Conservation (phyloP, 148 eudicot genomes). For the Dysphania ambrosioides region DNA sequence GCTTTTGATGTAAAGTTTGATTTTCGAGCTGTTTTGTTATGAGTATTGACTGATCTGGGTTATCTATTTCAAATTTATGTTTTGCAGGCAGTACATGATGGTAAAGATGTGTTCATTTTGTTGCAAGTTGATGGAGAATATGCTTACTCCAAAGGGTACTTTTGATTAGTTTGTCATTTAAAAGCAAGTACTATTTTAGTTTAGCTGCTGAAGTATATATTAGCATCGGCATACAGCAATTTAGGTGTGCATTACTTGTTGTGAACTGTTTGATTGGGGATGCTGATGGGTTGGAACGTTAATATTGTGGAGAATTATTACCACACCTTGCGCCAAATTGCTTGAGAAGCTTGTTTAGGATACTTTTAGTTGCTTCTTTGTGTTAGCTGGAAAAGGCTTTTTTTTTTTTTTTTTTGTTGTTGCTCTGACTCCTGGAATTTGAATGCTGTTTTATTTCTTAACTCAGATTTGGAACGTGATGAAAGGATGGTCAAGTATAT, state of each 20-base stretch:
- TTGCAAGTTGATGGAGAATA: conserved; percentile 80
- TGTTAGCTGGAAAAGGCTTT: neutral
- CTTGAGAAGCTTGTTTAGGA: neutral
- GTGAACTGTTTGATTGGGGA: neutral
- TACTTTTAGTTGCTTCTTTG: neutral
- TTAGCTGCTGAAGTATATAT: neutral
- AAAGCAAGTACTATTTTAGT: too few relatives aligned
- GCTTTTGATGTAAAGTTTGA: neutral
- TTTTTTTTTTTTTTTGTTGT: too few relatives aligned
- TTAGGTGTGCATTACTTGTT: conserved; percentile 1
- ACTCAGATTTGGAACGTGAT: neutral
- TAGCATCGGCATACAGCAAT: neutral
- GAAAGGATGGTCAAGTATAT: neutral
- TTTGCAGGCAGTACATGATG: conserved; percentile 84
- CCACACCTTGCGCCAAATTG: neutral
- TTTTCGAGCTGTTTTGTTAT: neutral
- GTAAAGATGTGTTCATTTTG: conserved; percentile 65
- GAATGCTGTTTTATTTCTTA: neutral
- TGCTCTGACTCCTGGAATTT: neutral
- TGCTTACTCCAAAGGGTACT: conserved; percentile 67
- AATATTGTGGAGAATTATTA: neutral
- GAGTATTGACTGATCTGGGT: neutral
- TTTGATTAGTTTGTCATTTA: too few relatives aligned
- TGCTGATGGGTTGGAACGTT: neutral
- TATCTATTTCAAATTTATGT: neutral